Evolutionary conservation across 1,284 basidiomycete species (phyloP).

Genomic region (Rhodofomes roseus): DNA sequence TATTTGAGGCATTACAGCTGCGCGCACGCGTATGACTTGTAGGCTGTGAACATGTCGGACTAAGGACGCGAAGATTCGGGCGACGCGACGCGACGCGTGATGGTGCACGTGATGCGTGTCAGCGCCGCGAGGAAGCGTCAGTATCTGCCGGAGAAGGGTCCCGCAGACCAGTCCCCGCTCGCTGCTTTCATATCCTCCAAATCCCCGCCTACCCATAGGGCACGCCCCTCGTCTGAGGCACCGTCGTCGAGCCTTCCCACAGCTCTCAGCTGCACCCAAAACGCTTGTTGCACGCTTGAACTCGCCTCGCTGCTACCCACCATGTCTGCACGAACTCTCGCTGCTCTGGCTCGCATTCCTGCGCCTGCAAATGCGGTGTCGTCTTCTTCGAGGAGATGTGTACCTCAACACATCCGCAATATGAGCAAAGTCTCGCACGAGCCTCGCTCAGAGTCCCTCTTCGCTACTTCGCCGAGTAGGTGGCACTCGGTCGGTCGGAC

Average conservation of each 20-base stretch:
- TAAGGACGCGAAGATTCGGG: background rate
- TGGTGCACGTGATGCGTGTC: background rate
- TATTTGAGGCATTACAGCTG: too few relatives aligned
- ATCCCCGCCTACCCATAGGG: background rate
- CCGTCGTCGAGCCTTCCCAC: background rate
- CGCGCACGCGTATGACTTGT: too few relatives aligned
- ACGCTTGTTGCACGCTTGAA: background rate
- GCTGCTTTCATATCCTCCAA: slow-evolving; percentile 1
- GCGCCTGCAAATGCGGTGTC: background rate
- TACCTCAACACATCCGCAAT: background rate
- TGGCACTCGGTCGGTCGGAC: background rate
- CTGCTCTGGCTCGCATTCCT: background rate
- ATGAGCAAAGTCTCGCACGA: background rate
- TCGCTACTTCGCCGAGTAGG: background rate
- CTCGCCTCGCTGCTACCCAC: background rate
- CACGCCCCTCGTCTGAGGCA: background rate
- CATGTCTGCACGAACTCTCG: background rate
- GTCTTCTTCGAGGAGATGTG: background rate
- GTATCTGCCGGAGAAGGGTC: background rate
- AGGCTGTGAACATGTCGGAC: too few relatives aligned
- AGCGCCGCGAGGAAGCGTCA: background rate
- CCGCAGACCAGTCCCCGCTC: background rate
- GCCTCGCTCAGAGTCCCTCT: background rate
- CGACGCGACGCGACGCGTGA: background rate
- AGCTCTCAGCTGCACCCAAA: background rate